phyloP scores from a whole-genome alignment of 2,329 filamentous ascomycete genomes.

The Fusarium veterinarium region DNA sequence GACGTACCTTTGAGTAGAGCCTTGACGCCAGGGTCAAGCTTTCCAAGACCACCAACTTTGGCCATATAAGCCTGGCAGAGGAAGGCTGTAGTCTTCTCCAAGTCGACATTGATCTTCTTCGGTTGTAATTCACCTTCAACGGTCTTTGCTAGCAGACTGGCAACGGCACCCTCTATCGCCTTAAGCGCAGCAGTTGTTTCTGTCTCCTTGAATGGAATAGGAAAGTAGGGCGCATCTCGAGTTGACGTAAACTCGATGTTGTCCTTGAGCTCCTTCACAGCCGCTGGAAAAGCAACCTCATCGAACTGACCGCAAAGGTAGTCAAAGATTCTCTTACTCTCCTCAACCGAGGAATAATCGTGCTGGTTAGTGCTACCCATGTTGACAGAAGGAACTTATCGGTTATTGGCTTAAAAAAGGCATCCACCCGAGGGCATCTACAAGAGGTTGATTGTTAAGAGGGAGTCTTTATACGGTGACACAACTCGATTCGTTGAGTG shows the following conservation, averaged over 20 bases:
- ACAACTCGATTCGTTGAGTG: neutral
- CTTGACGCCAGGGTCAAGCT: slow-evolving; percentile 51
- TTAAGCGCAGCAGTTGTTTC: slow-evolving; percentile 58
- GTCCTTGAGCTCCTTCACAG: slow-evolving; percentile 37
- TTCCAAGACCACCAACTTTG: slow-evolving; percentile 52
- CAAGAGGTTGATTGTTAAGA: slow-evolving; percentile 3
- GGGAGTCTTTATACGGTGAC: slow-evolving; percentile 23
- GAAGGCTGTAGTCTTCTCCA: slow-evolving; percentile 58
- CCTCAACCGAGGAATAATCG: slow-evolving; percentile 37
- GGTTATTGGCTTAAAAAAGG: neutral
- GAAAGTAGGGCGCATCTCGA: slow-evolving; percentile 56
- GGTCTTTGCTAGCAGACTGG: slow-evolving; percentile 47
- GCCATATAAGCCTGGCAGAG: slow-evolving; percentile 53
- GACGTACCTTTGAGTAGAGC: slow-evolving; percentile 46
- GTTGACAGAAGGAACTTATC: neutral
- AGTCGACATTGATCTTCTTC: slow-evolving; percentile 46
- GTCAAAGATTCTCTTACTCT: slow-evolving; percentile 38
- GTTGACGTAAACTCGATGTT: slow-evolving; percentile 50
- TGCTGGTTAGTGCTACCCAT: slow-evolving; percentile 29
- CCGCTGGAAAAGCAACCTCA: slow-evolving; percentile 45
- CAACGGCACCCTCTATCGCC: slow-evolving; percentile 54
- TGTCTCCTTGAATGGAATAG: slow-evolving; percentile 60
- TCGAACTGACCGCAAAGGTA: slow-evolving; percentile 43
- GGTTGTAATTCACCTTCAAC: slow-evolving; percentile 22
- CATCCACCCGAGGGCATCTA: neutral